A percentile compares a stretch with the other conserved stretches of the same genome.
Evolutionary conservation across 1,284 basidiomycete genomes (phyloP).

Genomic region (Exobasidium cylindrosporum): DNA sequence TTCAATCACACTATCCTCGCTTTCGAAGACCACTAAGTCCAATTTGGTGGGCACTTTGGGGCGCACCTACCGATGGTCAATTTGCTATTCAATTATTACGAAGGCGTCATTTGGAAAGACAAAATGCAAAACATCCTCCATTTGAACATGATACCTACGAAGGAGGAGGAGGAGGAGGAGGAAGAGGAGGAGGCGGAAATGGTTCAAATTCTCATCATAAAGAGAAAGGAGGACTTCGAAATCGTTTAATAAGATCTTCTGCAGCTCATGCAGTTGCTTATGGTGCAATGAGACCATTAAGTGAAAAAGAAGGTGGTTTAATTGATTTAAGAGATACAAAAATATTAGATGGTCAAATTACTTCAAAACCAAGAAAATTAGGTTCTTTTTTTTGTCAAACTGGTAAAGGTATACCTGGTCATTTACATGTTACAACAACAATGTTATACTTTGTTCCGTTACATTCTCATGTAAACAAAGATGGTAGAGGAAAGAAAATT

Average conservation of each 20-base stretch:
- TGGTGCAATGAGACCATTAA: constrained; percentile 15
- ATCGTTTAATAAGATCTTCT: constrained; percentile 6
- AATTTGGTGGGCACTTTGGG: constrained; percentile 53
- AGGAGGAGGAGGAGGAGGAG: neutral
- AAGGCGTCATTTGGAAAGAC: constrained; percentile 31
- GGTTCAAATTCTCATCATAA: neutral
- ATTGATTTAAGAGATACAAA: constrained; percentile 24
- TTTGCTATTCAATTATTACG: constrained; percentile 51
- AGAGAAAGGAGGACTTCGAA: neutral
- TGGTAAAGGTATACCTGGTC: constrained; percentile 44
- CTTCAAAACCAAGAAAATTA: constrained; percentile 36
- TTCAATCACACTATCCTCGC: constrained; percentile 53
- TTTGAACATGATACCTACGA: neutral
- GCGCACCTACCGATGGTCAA: constrained; percentile 52
- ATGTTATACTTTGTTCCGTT: constrained; percentile 45
- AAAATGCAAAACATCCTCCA: constrained; percentile 9
- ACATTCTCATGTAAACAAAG: constrained; percentile 27
- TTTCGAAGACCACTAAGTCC: constrained; percentile 51
- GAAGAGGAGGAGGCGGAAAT: neutral
- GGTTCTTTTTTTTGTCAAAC: constrained; percentile 54
- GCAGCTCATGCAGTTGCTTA: constrained; percentile 23
- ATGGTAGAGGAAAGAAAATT: constrained; percentile 27
- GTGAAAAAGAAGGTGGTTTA: constrained; percentile 20
- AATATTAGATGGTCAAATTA: constrained; percentile 19
- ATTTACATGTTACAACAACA: constrained; percentile 44